Percentiles rank a stretch among this genome's conserved stretches.
These are phyloP conservation scores for Phytophthora foliorum DNA, from an alignment of 352 stramenopile genomes.

Conservation along the genomic window DNA sequence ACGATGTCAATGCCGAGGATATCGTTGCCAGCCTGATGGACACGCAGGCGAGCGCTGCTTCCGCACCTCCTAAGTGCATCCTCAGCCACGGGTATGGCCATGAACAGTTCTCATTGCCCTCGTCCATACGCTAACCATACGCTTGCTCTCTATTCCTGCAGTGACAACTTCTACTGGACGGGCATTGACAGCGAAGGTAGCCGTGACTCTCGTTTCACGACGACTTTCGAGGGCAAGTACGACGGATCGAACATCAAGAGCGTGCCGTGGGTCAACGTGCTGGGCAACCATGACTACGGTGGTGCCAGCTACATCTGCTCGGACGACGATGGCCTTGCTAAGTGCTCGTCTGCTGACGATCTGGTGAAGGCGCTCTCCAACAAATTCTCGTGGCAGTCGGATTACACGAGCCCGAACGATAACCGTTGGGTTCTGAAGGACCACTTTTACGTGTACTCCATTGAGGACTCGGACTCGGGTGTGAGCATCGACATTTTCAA, in stretches of 20 bases:
- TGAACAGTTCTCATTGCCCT: neutral
- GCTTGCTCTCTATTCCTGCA: slow-evolving; percentile 14
- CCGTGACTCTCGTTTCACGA: slow-evolving; percentile 64
- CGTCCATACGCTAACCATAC: neutral
- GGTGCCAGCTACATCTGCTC: slow-evolving; percentile 77
- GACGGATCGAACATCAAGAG: slow-evolving; percentile 54
- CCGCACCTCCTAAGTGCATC: slow-evolving; percentile 65
- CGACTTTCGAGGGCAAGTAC: slow-evolving; percentile 80
- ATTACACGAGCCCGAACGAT: slow-evolving; percentile 78
- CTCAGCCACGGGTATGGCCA: slow-evolving; percentile 65
- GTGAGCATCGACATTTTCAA: slow-evolving; percentile 81
- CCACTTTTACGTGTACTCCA: slow-evolving; percentile 77
- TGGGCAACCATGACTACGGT: slow-evolving; percentile 87
- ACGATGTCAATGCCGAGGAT: slow-evolving; percentile 57
- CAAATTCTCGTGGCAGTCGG: slow-evolving; percentile 68
- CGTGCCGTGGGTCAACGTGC: slow-evolving; percentile 79
- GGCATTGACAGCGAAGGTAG: slow-evolving; percentile 60
- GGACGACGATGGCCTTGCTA: slow-evolving; percentile 41
- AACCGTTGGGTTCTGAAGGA: slow-evolving; percentile 76
- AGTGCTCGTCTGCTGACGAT: slow-evolving; percentile 58
- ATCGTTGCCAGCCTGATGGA: slow-evolving; percentile 64
- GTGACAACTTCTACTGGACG: slow-evolving; percentile 90
- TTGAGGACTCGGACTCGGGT: slow-evolving; percentile 51
- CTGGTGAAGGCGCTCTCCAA: slow-evolving; percentile 59
- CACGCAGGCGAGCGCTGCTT: slow-evolving; percentile 46